phyloP scores from a whole-genome alignment of 495 filamentous ascomycete species.

The Aspergillus diversus region DNA sequence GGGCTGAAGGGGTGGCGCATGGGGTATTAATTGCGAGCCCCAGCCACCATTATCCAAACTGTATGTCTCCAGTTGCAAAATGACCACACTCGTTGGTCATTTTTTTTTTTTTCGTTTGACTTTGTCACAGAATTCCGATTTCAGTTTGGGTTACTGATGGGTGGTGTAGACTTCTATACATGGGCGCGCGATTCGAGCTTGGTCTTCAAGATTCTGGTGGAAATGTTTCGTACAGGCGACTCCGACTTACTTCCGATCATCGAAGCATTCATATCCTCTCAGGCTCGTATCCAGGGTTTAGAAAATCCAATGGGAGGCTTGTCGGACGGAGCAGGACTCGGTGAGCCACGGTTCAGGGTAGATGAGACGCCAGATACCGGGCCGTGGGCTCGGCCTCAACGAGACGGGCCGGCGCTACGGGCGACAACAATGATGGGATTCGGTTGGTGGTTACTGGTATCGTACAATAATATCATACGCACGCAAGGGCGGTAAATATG shows the following conservation, averaged over 20 bases:
- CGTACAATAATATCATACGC: no score
- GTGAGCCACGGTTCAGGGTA: slow-evolving; percentile 55
- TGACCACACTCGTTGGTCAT: not conserved
- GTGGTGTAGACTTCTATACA: slow-evolving; percentile 53
- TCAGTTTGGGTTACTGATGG: not conserved
- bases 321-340: slow-evolving; percentile 46
- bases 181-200: slow-evolving; percentile 77
- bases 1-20: slow-evolving; percentile 35
- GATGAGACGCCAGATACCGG: slow-evolving; percentile 64
- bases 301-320: slow-evolving; percentile 63
- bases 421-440: slow-evolving; percentile 61
- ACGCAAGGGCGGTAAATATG: not conserved
- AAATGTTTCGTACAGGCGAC: slow-evolving; percentile 61
- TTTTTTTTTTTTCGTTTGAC: no score
- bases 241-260: slow-evolving; percentile 56
- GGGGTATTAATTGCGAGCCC: slow-evolving; percentile 68
- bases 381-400: slow-evolving; percentile 71
- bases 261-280: slow-evolving; percentile 56
- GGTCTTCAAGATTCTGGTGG: slow-evolving; percentile 62
- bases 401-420: slow-evolving; percentile 70
- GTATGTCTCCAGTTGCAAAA: slow-evolving; percentile 46
- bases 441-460: slow-evolving; percentile 41
- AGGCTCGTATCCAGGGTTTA: slow-evolving; percentile 64
- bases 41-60: slow-evolving; percentile 60
- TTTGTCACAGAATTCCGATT: not conserved